Evolutionary conservation across 2,329 filamentous ascomycete genomes (phyloP).

Genomic region (Arthrobotrys sphaeroides): DNA sequence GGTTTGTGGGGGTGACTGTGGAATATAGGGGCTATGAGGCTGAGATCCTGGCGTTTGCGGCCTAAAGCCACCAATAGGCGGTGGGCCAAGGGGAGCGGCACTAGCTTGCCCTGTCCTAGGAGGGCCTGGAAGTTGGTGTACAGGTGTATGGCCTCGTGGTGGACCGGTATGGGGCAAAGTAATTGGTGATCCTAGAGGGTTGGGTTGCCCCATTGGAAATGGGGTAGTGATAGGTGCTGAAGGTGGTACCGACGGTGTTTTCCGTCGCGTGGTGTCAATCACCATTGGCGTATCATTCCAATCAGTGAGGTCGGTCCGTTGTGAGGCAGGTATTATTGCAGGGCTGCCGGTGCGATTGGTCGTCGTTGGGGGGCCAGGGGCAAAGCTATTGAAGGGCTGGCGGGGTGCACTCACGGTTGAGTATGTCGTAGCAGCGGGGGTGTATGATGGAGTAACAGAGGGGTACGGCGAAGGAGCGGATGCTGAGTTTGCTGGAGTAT

Average conservation of each 20-base stretch:
- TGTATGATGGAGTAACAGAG: conserved; percentile 60
- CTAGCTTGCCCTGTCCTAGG: conserved; percentile 58
- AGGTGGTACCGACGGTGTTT: conserved; percentile 74
- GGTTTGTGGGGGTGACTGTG: conserved; percentile 65
- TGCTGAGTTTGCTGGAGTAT: conserved; percentile 56
- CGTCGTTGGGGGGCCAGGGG: conserved; percentile 33
- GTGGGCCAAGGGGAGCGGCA: background rate
- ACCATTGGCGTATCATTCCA: conserved; percentile 98
- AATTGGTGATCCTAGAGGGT: conserved; percentile 85
- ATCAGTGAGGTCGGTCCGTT: conserved; percentile 71
- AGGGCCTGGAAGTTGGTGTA: conserved; percentile 65
- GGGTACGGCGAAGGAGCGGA: conserved; percentile 60
- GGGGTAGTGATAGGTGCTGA: conserved; percentile 75
- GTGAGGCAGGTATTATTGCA: conserved; percentile 74
- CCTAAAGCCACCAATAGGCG: conserved; percentile 58
- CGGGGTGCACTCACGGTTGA: conserved; percentile 63
- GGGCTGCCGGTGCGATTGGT: conserved; percentile 73
- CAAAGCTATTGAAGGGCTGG: conserved; percentile 20
- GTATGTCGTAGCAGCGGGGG: no score
- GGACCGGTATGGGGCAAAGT: conserved; percentile 74
- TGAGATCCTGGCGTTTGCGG: conserved; percentile 70
- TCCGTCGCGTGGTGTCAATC: conserved; percentile 76
- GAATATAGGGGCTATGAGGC: conserved; percentile 64
- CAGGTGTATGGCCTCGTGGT: conserved; percentile 69
- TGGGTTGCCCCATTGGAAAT: conserved; percentile 73